Evolutionary conservation across 441 rosid genomes (phyloP), one percentile per base, ranked within the genome.

Genomic region (Erodium texanum): DNA sequence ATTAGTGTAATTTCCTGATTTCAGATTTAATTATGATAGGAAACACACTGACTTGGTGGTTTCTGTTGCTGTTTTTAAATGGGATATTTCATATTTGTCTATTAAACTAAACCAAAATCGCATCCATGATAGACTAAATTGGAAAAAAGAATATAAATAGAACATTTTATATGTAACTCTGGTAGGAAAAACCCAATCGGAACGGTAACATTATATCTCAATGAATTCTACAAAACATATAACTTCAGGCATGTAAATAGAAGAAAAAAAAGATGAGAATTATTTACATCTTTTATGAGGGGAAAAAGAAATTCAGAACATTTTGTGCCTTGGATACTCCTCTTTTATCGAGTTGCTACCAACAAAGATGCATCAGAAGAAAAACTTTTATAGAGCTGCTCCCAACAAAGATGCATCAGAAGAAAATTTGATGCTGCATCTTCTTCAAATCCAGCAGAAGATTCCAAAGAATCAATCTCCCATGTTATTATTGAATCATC

Each of bases 381-480:
- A 3, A 27, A 27, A 27, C 1, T 56, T 9, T 56, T 19, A 9
- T 19, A 56, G 62, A 56, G 62, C 20, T 56, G 24, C 62, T 56
- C 62, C 24, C 62, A 56, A 20, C 62, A 20, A 20, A 56, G 23
- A 56, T 20, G 62, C 24, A 56, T 1, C 62, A 19, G 62, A 20
- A 8, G 62, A 56, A 56, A 56, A 56, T 19, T 56, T 56, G 62
- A 9, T 56, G 62, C 9, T 56, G 62, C 62, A 56, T 9, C 62
- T 56, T 9, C 62, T 12, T 45, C 16, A 20, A 19, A 56, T 56
- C 24, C 61, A 19, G 23, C 61, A 8, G 20, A 20, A 7, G 61
- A 9, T 54, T 54, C 23, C 23, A 20, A 52, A 54, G 61, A 56
- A 56, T 56, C 23, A 54, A 16, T 19, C 20, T 18, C 52, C 20